A percentile compares a stretch with the other conserved stretches of the same genome.
These are phyloP conservation scores for Aspergillus baeticus DNA, from an alignment of 495 filamentous ascomycete species.

Conservation along the genomic window DNA sequence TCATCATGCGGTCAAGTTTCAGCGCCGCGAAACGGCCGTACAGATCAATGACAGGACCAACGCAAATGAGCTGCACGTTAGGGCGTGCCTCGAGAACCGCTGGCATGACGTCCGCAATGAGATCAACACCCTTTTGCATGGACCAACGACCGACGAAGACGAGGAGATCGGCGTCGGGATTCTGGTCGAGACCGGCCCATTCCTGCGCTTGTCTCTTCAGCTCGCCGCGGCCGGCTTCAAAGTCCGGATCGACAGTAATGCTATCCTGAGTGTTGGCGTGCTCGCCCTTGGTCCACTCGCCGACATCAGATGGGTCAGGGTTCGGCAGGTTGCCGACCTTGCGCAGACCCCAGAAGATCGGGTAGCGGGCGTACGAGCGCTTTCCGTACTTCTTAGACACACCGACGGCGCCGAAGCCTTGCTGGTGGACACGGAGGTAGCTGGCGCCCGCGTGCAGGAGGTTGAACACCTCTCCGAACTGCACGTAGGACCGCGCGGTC, in stretches of 20 bases:
- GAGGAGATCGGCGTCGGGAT: constrained; percentile 66
- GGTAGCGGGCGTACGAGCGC: constrained; percentile 71
- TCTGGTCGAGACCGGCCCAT: constrained; percentile 67
- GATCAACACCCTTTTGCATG: constrained; percentile 74
- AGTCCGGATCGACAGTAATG: constrained; percentile 52
- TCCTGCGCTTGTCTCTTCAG: constrained; percentile 69
- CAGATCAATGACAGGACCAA: constrained; percentile 74
- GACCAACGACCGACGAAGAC: constrained; percentile 80
- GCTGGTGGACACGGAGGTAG: constrained; percentile 71
- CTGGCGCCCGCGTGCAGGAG: constrained; percentile 70
- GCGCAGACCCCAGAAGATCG: constrained; percentile 74
- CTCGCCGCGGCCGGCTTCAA: constrained; percentile 53
- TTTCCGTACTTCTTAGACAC: constrained; percentile 76
- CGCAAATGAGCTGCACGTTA: constrained; percentile 65
- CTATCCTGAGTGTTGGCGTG: constrained; percentile 40
- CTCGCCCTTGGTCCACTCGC: constrained; percentile 58
- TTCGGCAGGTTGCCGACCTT: constrained; percentile 71
- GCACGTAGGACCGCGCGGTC: constrained; percentile 40
- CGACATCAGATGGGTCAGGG: constrained; percentile 71
- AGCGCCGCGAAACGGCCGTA: constrained; percentile 75
- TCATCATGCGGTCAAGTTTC: constrained; percentile 70
- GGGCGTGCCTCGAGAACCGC: constrained; percentile 64
- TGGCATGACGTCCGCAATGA: constrained; percentile 75
- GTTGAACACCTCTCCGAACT: constrained; percentile 70
- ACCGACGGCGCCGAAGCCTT: constrained; percentile 72